phyloP scores from a whole-genome alignment of 2,329 filamentous ascomycete genomes.

The Verticillium longisporum region DNA sequence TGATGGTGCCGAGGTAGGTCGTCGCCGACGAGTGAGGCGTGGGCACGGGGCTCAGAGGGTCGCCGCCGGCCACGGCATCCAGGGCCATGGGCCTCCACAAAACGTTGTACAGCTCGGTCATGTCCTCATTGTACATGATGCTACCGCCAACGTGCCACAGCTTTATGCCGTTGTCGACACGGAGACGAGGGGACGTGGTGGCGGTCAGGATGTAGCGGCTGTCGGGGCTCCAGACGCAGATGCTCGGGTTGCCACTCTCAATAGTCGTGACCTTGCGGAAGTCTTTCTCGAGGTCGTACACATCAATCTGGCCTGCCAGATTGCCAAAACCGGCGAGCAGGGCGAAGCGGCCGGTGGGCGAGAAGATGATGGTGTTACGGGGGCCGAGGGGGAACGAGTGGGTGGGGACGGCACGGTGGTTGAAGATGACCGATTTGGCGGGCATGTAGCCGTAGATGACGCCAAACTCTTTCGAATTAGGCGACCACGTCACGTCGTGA shows the following conservation, averaged over 20 bases:
- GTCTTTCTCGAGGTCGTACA: conserved; percentile 93
- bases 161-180: conserved; percentile 93
- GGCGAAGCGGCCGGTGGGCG: conserved; percentile 86
- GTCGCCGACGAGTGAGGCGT: conserved; percentile 76
- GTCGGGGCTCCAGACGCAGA: conserved; percentile 96
- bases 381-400: conserved; percentile 83
- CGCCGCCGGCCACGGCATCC: conserved; percentile 51
- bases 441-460: conserved; percentile 98
- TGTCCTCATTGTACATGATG: conserved; percentile 93
- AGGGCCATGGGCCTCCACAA: conserved; percentile 73
- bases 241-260: conserved; percentile 89
- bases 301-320: conserved; percentile 92
- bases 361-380: conserved; percentile 93
- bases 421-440: conserved; percentile 98
- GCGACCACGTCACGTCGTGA: conserved; percentile 97
- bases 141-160: conserved; percentile 87
- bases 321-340: conserved; percentile 96
- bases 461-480: conserved; percentile 95
- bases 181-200: conserved; percentile 90
- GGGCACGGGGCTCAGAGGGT: conserved; percentile 70
- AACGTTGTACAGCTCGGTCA: conserved; percentile 89
- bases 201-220: conserved; percentile 93
- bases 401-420: conserved; percentile 72
- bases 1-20: conserved; percentile 75
- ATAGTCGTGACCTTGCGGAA: conserved; percentile 90